A percentile compares a stretch with the other conserved stretches of the same genome.
phyloP scores from a whole-genome alignment of 2,329 filamentous ascomycete species.

The Aspergillus sp. region DNA sequence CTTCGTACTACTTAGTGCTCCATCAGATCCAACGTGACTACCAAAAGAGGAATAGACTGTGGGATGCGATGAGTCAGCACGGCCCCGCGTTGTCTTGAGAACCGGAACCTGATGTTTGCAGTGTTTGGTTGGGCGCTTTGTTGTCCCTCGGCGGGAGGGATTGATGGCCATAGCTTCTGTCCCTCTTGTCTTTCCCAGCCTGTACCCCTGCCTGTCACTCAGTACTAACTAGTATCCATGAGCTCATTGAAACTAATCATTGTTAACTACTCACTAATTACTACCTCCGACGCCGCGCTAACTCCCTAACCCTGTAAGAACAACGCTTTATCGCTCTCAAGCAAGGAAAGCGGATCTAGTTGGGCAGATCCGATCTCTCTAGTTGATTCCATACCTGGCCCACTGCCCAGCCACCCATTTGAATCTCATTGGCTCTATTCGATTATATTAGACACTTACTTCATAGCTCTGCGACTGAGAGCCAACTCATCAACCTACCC shows the following conservation, averaged over 20 bases:
- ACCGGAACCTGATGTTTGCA: slow-evolving; percentile 12
- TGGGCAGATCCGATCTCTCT: slow-evolving; percentile 16
- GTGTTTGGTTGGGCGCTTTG: slow-evolving; percentile 15
- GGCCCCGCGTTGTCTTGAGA: slow-evolving; percentile 16
- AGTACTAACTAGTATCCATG: neutral
- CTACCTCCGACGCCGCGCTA: neutral
- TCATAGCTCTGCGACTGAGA: slow-evolving; percentile 14
- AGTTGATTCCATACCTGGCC: slow-evolving; percentile 18
- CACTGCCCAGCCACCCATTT: slow-evolving; percentile 21
- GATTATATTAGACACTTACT: slow-evolving; percentile 19
- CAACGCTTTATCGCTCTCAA: neutral
- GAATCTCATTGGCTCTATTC: slow-evolving; percentile 18
- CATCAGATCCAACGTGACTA: neutral
- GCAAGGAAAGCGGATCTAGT: slow-evolving; percentile 13
- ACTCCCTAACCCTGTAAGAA: neutral
- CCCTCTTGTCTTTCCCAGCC: neutral
- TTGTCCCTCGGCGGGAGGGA: slow-evolving; percentile 6
- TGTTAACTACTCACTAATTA: neutral
- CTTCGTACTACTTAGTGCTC: neutral
- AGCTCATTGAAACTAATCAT: neutral
- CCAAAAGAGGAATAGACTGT: neutral
- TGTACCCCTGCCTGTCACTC: neutral
- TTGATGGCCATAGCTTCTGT: neutral
- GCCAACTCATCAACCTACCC: slow-evolving; percentile 18
- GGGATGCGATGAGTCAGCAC: neutral